Base-by-base conservation (phyloP, 352 stramenopile species). In the Phytophthora cryptogea region DNA sequence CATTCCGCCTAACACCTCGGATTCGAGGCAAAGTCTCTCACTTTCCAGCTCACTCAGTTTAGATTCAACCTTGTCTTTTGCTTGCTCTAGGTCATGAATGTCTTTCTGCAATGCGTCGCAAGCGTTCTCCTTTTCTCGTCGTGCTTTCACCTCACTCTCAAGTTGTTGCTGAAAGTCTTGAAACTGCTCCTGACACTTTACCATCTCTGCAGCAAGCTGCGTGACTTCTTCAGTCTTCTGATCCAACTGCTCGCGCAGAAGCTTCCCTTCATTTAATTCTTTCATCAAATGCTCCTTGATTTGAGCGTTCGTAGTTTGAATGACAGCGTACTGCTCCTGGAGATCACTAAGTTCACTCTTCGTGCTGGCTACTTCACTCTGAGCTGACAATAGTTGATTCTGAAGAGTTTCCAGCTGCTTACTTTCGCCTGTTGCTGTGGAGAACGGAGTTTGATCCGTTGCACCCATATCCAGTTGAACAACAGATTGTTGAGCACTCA, bases 281-380 rank as follows among this genome's bases (percentile, higher is more conserved):
- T 85, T 82, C 48, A 80, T 54, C n/a, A 85, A 46, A 8, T 83
- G 72, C 39, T 80, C 71, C 26, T 85, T 85, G 43, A 83, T 66
- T 42, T 85, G 74, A 40, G 42, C 37, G 39, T 85, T 85, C 3
- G 72, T 85, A 33, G 63, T 85, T 8, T 44, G 37, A 5, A 76
- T 62, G 37, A 85, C 71, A 6, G 45, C 35, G 3, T 78, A 26
- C 33, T 76, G 50, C 7, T 85, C 75, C 44, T 80, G 70, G 7
- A 80, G 45, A n/a, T 80, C 71, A 23, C 40, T 58, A 8, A 75
- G 36, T n/a, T 74, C 64, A 6, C 20, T 49, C 47, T 80, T 74
- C 4, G 68, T 35, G 27, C 14, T 66, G 8, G 35, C 17, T 23
- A 65, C 30, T 11, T 74, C 52, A 36, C 50, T 36, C 41, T 60